A percentile compares a stretch with the other conserved stretches of the same genome.
Conservation (phyloP, 306 rosid genomes). For the Pachyrhizus erosus region DNA sequence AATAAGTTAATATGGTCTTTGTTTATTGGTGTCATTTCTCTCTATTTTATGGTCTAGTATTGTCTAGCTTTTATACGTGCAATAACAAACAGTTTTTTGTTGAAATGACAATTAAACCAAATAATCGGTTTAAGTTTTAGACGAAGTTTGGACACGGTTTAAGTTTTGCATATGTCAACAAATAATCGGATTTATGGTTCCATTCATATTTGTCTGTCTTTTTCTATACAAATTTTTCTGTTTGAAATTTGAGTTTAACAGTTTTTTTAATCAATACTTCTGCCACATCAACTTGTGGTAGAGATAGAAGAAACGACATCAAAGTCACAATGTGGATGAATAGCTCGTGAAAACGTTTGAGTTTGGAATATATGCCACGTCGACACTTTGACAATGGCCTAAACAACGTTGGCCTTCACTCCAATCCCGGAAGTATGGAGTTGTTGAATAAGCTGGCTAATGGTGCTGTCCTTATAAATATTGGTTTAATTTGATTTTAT, state of each 20-base stretch:
- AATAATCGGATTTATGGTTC: background rate
- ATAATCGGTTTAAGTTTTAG: too few species aligned
- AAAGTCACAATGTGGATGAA: too few species aligned
- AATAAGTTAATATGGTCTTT: constrained; percentile 8
- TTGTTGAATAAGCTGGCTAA: too few species aligned
- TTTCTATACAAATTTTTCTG: background rate
- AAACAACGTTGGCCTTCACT: too few species aligned
- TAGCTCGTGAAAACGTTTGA: too few species aligned
- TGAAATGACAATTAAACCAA: background rate
- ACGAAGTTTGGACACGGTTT: background rate
- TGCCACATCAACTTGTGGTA: background rate
- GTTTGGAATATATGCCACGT: too few species aligned
- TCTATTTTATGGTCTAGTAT: background rate
- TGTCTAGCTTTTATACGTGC: background rate
- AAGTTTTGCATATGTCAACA: background rate
- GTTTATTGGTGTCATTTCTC: constrained; percentile 4
- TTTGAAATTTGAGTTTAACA: background rate
- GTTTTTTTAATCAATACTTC: background rate
- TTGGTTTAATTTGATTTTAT: too few species aligned
- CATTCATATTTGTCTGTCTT: constrained; percentile 1
- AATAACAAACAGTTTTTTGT: background rate
- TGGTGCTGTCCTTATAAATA: too few species aligned
- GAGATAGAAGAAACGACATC: too few species aligned
- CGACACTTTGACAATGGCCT: too few species aligned
- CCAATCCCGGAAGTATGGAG: too few species aligned